Conservation (phyloP, 2,329 filamentous ascomycete genomes). For the Ophiostoma perfectum region DNA sequence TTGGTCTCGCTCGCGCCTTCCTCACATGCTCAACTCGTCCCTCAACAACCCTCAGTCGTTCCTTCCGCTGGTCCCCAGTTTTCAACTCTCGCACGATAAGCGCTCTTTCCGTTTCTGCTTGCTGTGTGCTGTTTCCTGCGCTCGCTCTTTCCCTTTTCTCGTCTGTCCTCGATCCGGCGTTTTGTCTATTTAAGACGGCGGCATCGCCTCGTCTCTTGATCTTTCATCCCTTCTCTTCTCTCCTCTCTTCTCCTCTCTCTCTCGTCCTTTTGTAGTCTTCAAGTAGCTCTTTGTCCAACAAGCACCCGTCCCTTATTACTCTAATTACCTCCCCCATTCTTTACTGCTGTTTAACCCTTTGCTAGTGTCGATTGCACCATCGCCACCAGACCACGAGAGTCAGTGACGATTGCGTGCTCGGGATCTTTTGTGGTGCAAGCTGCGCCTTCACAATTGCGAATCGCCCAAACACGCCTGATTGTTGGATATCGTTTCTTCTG, state of each 20-base stretch:
- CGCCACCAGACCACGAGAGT: slow-evolving; percentile 1
- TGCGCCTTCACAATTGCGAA: slow-evolving; percentile 15
- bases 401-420: slow-evolving; percentile 23
- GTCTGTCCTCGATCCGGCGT: too few species aligned
- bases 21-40: not conserved
- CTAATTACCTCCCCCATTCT: not conserved
- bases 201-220: not conserved
- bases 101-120: not conserved
- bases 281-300: too few species aligned
- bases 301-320: not conserved
- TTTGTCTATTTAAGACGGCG: not conserved
- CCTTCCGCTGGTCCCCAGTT: not conserved
- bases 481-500: not conserved
- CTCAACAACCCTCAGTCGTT: not conserved
- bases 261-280: too few species aligned
- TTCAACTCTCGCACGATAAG: not conserved
- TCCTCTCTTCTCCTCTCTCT: not conserved
- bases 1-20: not conserved
- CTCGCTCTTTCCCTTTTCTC: not conserved
- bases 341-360: not conserved
- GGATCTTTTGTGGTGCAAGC: slow-evolving; percentile 22
- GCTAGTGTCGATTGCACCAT: slow-evolving; percentile 24
- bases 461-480: slow-evolving; percentile 3
- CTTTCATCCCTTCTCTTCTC: not conserved
- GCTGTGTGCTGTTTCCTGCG: not conserved